Evolutionary conservation across 1,284 basidiomycete species (phyloP), one percentile per base, ranked within the genome.

Genomic region (Fomitiporia mediterranea): DNA sequence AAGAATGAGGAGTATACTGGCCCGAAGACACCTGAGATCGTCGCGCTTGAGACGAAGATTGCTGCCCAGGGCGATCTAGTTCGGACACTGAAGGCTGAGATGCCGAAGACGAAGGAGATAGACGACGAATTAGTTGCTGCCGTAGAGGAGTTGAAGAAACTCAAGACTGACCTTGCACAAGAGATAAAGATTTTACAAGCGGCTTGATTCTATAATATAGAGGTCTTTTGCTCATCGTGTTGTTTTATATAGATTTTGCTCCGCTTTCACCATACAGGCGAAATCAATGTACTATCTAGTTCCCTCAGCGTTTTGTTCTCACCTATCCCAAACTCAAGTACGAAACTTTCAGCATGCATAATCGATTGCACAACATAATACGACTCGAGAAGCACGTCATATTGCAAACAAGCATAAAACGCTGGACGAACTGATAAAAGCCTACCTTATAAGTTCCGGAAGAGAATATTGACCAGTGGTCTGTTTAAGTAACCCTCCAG

Each of bases 31-130:
- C 75, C 80, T 2, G 85, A 87, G 68, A 79, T 79, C 25, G 66
- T 84, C 25, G 80, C 77, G 2, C 72, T 86, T 58, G 88, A 89
- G 70, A 80, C 77, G 54, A 84, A 84, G 74, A 77, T 95, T 43
- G 75, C 82, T 30, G 81, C 81, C 47, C 91, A 95, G 69, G 91
- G 89, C 0, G 77, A 82, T 54, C 65, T 78, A 19, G 86, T 95
- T 19, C 79, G 90, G 38, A 70, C 70, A 42, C 65, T 89, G 64
- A 90, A 90, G 69, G 78, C 67, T n/a, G 76, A 66, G 58, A 72
- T 74, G 9, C 78, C 88, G 27, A 90, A 88, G 72, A 82, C 77
- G 21, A 78, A 83, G 28, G 82, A 84, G 64, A 67, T 79, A 13
- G 83, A 71, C 25, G 72, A 76, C 65, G 72, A 66, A 75, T 73